Base-by-base conservation (phyloP, 2,329 filamentous ascomycete genomes). In the Sporothrix humicola region DNA sequence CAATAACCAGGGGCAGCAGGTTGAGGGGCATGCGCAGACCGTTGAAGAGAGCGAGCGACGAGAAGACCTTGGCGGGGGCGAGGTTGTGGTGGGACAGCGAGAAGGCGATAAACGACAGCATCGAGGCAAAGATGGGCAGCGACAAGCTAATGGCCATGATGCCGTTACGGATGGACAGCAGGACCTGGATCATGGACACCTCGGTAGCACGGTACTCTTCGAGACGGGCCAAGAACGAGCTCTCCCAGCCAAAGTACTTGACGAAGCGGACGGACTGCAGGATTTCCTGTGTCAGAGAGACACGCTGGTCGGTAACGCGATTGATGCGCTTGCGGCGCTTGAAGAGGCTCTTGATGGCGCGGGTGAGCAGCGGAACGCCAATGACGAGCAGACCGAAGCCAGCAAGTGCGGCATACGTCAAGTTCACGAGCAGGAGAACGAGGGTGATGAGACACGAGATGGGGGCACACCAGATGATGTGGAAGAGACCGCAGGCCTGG, bases 211-310 rank as follows among this genome's bases (percentile, higher is more conserved):
- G 89, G 75, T 97, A 92, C 31, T 90, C 87, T 69, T 89, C 89
- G 17, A 98, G 86, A 15, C 94, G 90, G 69, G 90, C 86, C 13
- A 98, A 84, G 79, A 98, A 98, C 48, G 93, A 92, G 73, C 88
- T 91, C 80, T 98, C 95, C 95, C 95, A 98, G 8, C 94, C 95
- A 80, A 98, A 98, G 81, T 90, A 98, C 81, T 98, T 98, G 82
- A 98, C 95, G 79, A 98, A 98, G 37, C 95, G 89, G 31, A 98
- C 95, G 0, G 94, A 93, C 77, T 94, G 92, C 15, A 98, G 79
- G 70, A 98, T 97, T 80, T 98, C 95, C 80, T 98, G 95, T 0
- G 94, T 98, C 48, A 98, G 84, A 71, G 92, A 92, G 8, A 98
- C 95, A 76, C 95, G 90, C 82, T 97, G 93, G 80, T 98, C 95